Evolutionary conservation across 495 filamentous ascomycete species (phyloP).

Genomic region (Staphylotrichum longicolle): DNA sequence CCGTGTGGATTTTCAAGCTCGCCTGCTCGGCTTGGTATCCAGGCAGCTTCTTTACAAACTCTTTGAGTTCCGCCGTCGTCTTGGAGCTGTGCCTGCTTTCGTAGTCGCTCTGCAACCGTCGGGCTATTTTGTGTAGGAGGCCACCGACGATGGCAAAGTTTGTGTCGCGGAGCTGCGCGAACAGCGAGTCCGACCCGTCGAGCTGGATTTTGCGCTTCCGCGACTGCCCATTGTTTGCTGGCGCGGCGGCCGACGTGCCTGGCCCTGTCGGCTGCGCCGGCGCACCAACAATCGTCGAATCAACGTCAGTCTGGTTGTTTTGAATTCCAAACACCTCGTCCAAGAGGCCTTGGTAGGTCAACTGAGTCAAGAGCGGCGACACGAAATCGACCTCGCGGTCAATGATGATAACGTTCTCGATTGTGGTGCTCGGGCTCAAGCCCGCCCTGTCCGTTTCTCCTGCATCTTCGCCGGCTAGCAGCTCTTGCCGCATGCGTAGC

Average conservation of each 20-base stretch:
- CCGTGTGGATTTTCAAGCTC: conserved; percentile 85
- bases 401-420: conserved; percentile 89
- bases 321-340: conserved; percentile 92
- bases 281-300: conserved; percentile 82
- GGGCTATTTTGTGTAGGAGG: conserved; percentile 85
- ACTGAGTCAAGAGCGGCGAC: conserved; percentile 84
- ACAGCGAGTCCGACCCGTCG: conserved; percentile 86
- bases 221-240: conserved; percentile 31
- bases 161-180: conserved; percentile 80
- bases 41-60: conserved; percentile 88
- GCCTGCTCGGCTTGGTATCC: conserved; percentile 92
- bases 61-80: conserved; percentile 82
- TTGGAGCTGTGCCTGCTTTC: conserved; percentile 86
- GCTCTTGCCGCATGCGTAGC: conserved; percentile 88
- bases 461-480: conserved; percentile 73
- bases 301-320: conserved; percentile 88
- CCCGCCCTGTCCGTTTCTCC: conserved; percentile 61
- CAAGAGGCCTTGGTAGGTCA: conserved; percentile 95
- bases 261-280: conserved; percentile 56
- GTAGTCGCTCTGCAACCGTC: conserved; percentile 80
- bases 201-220: conserved; percentile 89
- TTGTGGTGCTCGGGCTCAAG: conserved; percentile 78
- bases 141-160: conserved; percentile 94
- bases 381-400: conserved; percentile 93
- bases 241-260: conserved; percentile 46